phyloP scores from a whole-genome alignment of 176 grass and related monocot genomes.

The Oryza meyeriana region DNA sequence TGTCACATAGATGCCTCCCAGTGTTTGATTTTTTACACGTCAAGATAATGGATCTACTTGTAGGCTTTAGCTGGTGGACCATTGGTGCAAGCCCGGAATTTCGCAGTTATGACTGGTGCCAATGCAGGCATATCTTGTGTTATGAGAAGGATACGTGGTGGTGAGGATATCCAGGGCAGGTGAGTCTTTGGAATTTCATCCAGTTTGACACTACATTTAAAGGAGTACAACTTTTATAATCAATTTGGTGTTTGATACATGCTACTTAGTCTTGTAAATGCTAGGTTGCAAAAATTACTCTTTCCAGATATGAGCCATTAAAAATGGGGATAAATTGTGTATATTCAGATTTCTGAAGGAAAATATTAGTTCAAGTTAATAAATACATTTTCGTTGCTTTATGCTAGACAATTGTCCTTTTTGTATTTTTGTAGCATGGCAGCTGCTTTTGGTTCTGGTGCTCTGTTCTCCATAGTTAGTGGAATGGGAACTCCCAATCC shows the following conservation, averaged over 20 bases:
- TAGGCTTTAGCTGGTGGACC: conserved; percentile 73
- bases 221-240: not conserved
- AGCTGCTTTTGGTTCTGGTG: conserved; percentile 93
- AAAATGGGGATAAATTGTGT: not conserved
- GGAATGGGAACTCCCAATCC: conserved; percentile 83
- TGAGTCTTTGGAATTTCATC: conserved; percentile 31
- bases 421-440: conserved; percentile 67
- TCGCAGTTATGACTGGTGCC: conserved; percentile 84
- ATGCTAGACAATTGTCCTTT: conserved; percentile 14
- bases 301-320: not conserved
- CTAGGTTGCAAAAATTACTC: not conserved
- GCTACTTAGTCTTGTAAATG: conserved; percentile 3
- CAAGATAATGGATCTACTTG: conserved; percentile 1
- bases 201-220: not conserved
- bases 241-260: conserved; percentile 4
- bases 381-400: not conserved
- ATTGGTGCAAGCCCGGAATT: conserved; percentile 85
- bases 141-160: conserved; percentile 88
- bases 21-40: not conserved
- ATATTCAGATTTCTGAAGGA: not conserved
- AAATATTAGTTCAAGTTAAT: not conserved
- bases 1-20: not conserved
- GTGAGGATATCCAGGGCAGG: conserved; percentile 79
- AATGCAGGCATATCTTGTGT: conserved; percentile 83
- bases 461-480: conserved; percentile 83